Percentiles rank a stretch among this genome's conserved stretches.
These are phyloP conservation scores for Trichoderma koningiopsis DNA, from an alignment of 2,329 filamentous ascomycete species.

Conservation along the genomic window DNA sequence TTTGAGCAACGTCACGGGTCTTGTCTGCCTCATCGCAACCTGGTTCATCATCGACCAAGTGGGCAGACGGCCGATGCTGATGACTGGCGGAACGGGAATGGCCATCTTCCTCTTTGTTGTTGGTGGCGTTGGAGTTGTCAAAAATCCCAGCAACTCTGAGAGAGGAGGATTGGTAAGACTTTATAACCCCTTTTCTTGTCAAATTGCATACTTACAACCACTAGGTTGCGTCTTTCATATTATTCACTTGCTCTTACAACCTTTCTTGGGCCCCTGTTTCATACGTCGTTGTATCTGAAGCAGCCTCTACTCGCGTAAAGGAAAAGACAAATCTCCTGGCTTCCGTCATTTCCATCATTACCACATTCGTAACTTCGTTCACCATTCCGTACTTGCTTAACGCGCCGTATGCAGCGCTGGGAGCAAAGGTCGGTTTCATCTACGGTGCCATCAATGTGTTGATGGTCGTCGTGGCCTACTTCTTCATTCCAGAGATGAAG, in stretches of 20 bases:
- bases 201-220: neutral
- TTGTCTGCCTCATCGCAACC: constrained; percentile 29
- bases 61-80: constrained; percentile 33
- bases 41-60: constrained; percentile 34
- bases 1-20: constrained; percentile 26
- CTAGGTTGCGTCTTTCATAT: constrained; percentile 35
- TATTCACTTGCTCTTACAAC: constrained; percentile 33
- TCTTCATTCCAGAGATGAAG: constrained; percentile 49
- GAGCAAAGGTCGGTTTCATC: constrained; percentile 43
- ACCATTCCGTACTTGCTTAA: constrained; percentile 43
- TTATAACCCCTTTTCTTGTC: neutral
- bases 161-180: constrained; percentile 17
- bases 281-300: constrained; percentile 35
- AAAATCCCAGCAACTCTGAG: constrained; percentile 19
- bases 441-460: constrained; percentile 42
- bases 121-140: constrained; percentile 29
- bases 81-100: constrained; percentile 33
- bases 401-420: constrained; percentile 39
- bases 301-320: constrained; percentile 33
- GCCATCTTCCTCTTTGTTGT: constrained; percentile 33
- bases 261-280: constrained; percentile 37
- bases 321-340: constrained; percentile 39
- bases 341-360: constrained; percentile 35
- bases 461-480: constrained; percentile 46
- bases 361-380: constrained; percentile 40